These are phyloP conservation scores for Aspergillus sp. DNA, from an alignment of 2,329 filamentous ascomycete genomes.

Conservation along the genomic window DNA sequence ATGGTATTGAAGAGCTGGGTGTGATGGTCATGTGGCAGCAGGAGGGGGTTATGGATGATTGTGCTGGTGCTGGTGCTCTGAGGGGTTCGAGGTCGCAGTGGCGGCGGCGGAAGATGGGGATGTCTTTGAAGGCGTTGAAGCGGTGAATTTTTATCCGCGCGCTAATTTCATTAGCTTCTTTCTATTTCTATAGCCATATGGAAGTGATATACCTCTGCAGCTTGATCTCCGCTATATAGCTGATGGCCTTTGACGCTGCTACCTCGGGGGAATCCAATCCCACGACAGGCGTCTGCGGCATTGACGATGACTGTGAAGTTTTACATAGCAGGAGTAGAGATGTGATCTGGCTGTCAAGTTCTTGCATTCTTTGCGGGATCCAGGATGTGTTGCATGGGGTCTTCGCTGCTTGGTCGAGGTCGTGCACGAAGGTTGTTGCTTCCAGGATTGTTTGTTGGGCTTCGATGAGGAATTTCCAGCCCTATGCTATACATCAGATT, in stretches of 20 bases:
- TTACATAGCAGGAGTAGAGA: slow-evolving; percentile 10
- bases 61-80: neutral
- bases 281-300: slow-evolving; percentile 2
- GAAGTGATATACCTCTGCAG: slow-evolving; percentile 11
- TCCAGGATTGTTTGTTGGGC: slow-evolving; percentile 19
- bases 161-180: slow-evolving; percentile 3
- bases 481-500: slow-evolving; percentile 13
- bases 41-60: neutral
- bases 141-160: slow-evolving; percentile 17
- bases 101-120: slow-evolving; percentile 18
- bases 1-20: slow-evolving; percentile 3
- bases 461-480: slow-evolving; percentile 18
- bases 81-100: slow-evolving; percentile 13
- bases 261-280: slow-evolving; percentile 11
- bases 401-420: slow-evolving; percentile 12
- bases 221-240: slow-evolving; percentile 21
- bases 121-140: slow-evolving; percentile 18
- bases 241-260: slow-evolving; percentile 14
- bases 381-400: slow-evolving; percentile 6
- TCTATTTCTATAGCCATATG: neutral
- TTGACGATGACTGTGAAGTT: slow-evolving; percentile 2
- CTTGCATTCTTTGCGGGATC: slow-evolving; percentile 12
- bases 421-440: slow-evolving; percentile 15
- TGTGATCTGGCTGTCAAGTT: slow-evolving; percentile 14
- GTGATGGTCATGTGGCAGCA: neutral